A percentile compares a stretch with the other conserved stretches of the same genome.
Conservation (phyloP, 1,284 basidiomycete species). For the Marasmius oreades region DNA sequence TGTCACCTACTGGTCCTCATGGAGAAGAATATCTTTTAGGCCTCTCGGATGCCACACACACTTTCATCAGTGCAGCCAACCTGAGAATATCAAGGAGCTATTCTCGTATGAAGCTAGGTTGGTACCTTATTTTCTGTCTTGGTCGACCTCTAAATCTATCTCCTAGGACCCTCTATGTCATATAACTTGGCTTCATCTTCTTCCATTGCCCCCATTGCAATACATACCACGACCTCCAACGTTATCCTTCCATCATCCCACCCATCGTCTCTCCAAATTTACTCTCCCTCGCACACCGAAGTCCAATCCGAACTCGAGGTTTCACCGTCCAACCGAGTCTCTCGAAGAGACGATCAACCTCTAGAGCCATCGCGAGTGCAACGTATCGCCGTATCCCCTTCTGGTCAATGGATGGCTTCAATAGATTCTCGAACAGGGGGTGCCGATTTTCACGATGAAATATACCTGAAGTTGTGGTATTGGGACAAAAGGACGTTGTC, state of each 20-base stretch:
- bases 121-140: slow-evolving; percentile 16
- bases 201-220: slow-evolving; percentile 57
- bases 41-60: slow-evolving; percentile 80
- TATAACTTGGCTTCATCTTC: slow-evolving; percentile 38
- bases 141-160: neutral
- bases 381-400: slow-evolving; percentile 60
- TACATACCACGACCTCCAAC: slow-evolving; percentile 70
- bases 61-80: slow-evolving; percentile 73
- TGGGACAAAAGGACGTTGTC: slow-evolving; percentile 63
- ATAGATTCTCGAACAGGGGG: slow-evolving; percentile 76
- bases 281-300: slow-evolving; percentile 70
- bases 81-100: slow-evolving; percentile 76
- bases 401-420: slow-evolving; percentile 92
- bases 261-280: slow-evolving; percentile 91
- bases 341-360: slow-evolving; percentile 76
- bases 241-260: slow-evolving; percentile 91
- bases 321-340: slow-evolving; percentile 90
- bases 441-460: slow-evolving; percentile 59
- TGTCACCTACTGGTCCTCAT: slow-evolving; percentile 34
- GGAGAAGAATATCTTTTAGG: slow-evolving; percentile 89
- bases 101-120: slow-evolving; percentile 77
- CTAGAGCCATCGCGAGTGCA: slow-evolving; percentile 81
- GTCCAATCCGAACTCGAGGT: slow-evolving; percentile 89
- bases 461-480: slow-evolving; percentile 88
- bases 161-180: slow-evolving; percentile 43